phyloP scores from a whole-genome alignment of 129 eudicot species.

The Kitagawia praeruptora region DNA sequence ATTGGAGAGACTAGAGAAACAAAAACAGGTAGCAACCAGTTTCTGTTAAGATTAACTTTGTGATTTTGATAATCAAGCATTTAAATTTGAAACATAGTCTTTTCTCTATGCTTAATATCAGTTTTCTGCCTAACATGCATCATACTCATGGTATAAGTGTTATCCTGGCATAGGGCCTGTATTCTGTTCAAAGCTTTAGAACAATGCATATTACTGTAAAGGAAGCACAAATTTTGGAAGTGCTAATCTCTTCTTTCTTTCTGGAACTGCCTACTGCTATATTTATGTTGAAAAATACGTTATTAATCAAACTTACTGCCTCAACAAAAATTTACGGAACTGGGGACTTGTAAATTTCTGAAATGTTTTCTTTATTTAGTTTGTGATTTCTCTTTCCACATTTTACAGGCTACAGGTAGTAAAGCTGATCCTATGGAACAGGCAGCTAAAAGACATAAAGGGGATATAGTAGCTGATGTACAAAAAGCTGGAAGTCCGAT shows the following conservation, averaged over 20 bases:
- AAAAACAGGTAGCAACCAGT: conserved; percentile 51
- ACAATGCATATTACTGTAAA: not conserved
- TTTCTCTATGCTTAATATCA: not conserved
- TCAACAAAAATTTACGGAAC: no score
- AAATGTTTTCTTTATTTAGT: conserved; percentile 1
- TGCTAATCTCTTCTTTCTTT: not conserved
- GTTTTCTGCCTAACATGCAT: not conserved
- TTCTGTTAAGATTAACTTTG: not conserved
- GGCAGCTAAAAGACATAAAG: conserved; percentile 46
- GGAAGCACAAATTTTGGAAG: not conserved
- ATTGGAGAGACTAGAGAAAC: conserved; percentile 73
- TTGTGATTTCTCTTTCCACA: not conserved
- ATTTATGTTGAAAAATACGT: not conserved
- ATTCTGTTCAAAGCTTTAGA: not conserved
- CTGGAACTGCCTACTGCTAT: not conserved
- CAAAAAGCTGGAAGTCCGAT: conserved; percentile 29
- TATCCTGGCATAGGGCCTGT: not conserved
- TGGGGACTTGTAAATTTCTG: not conserved
- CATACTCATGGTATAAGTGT: not conserved
- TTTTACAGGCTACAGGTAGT: conserved; percentile 57
- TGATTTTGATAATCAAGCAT: not conserved
- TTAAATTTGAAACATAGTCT: not conserved
- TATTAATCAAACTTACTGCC: not conserved
- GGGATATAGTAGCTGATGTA: conserved; percentile 29
- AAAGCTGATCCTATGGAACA: conserved; percentile 53